Base-by-base conservation (phyloP, 352 stramenopile species). In the Phytophthora constricta region DNA sequence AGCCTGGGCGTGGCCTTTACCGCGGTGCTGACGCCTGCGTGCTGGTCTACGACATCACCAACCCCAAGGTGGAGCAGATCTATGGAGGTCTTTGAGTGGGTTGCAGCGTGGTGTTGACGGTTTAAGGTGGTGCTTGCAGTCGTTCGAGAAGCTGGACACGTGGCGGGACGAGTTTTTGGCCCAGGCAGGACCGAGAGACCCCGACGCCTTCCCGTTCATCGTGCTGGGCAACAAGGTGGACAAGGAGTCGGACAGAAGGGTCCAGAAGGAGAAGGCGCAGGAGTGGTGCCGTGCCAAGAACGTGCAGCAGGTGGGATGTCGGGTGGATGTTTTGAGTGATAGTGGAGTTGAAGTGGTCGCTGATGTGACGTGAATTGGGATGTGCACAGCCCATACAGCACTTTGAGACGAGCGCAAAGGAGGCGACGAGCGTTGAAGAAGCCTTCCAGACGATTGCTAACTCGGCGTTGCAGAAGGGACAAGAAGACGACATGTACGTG, bases 221-320 rank as follows among this genome's bases (percentile, higher is more conserved):
- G 92, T 99, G 13, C 71, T 99, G 41, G 98, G 97, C 31, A 99
- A 99, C 77, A 99, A 99, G 80, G 95, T 98, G 33, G 97, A 99
- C 87, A 97, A 98, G 66, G 90, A 98, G 61, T 49, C 72, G 19
- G 89, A 97, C 39, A 72, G 92, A 65, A 87, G 87, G 54, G 91
- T 99, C 48, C 74, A 85, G 28, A 91, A 90, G 64, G 80, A 96
- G 66, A 97, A 91, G 52, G 96, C 94, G 1, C 84, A 97, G 70
- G 80, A 98, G 75, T 99, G 96, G 96, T 99, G 96, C 55, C 85
- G 93, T 34, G 63, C 77, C 13, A 97, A 97, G 68, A 93, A 92
- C 56, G 60, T 87, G 31, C 80, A 89, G 59, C 91, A 92, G 42
- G 80, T 87, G 16, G 9, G 22, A 10, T 10, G n/a, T 2, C n/a